Percentiles rank a stretch among this genome's conserved stretches.
Evolutionary conservation across 2,329 filamentous ascomycete species (phyloP).

Genomic region (Alternaria infectoria): DNA sequence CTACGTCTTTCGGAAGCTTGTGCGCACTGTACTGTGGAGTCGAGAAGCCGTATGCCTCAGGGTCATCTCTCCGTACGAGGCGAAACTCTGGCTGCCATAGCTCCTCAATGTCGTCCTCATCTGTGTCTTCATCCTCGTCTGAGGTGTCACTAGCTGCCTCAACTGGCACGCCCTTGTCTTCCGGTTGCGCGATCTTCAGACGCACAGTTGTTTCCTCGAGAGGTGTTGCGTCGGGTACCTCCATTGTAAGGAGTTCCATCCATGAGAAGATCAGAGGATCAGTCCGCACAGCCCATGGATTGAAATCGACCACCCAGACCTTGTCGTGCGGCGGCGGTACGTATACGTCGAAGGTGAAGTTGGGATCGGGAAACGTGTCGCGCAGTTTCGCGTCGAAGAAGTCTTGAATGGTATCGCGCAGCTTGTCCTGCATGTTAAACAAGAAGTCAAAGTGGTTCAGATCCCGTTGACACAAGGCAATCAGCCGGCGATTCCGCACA

Average conservation of each 20-base stretch:
- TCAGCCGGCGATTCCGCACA: constrained; percentile 78
- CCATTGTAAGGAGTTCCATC: constrained; percentile 80
- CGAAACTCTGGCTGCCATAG: constrained; percentile 77
- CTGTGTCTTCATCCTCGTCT: constrained; percentile 31
- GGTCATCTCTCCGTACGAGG: constrained; percentile 82
- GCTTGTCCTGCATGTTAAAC: constrained; percentile 66
- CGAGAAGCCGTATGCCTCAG: constrained; percentile 84
- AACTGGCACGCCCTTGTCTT: constrained; percentile 3
- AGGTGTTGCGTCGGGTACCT: constrained; percentile 55
- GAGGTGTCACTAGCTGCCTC: not conserved
- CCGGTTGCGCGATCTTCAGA: constrained; percentile 14
- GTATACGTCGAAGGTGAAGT: constrained; percentile 92
- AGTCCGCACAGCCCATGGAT: constrained; percentile 89
- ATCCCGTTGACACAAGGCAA: constrained; percentile 88
- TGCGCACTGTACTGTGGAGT: constrained; percentile 91
- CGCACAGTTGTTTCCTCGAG: constrained; percentile 39
- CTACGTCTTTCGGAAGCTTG: constrained; percentile 92
- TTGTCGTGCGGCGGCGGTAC: constrained; percentile 76
- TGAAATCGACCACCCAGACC: constrained; percentile 90
- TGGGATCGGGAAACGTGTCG: constrained; percentile 80
- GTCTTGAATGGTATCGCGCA: constrained; percentile 71
- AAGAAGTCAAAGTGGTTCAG: constrained; percentile 90
- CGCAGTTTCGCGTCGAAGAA: constrained; percentile 80
- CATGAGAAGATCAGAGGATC: constrained; percentile 90
- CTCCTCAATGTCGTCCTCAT: constrained; percentile 60